Evolutionary conservation across 2,329 filamentous ascomycete species (phyloP).

Genomic region (Colletotrichum destructivum): DNA sequence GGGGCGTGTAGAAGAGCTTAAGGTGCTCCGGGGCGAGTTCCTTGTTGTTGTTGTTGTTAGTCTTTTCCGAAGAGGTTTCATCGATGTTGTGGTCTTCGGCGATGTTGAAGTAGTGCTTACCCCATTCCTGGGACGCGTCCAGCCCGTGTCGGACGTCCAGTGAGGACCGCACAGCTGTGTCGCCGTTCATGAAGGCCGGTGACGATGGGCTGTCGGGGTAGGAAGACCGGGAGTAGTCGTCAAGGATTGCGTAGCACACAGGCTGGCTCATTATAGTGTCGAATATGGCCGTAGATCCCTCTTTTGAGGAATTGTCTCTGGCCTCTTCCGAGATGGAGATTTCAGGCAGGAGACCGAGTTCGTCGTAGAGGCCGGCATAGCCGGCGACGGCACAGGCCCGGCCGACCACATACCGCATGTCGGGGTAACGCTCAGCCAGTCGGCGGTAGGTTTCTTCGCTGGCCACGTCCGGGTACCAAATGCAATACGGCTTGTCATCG

Average conservation of each 20-base stretch:
- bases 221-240: slow-evolving; percentile 53
- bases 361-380: slow-evolving; percentile 53
- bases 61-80: slow-evolving; percentile 33
- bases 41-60: slow-evolving; percentile 42
- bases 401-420: slow-evolving; percentile 56
- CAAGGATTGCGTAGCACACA: slow-evolving; percentile 52
- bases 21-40: slow-evolving; percentile 6
- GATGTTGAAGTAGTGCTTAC: slow-evolving; percentile 46
- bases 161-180: slow-evolving; percentile 51
- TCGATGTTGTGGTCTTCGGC: slow-evolving; percentile 51
- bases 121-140: slow-evolving; percentile 23
- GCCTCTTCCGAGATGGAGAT: slow-evolving; percentile 58
- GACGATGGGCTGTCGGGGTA: slow-evolving; percentile 23
- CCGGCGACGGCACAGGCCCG: slow-evolving; percentile 58
- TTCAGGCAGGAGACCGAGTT: slow-evolving; percentile 57
- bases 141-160: slow-evolving; percentile 14
- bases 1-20: slow-evolving; percentile 48
- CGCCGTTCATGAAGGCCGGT: slow-evolving; percentile 51
- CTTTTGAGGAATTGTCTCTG: slow-evolving; percentile 47
- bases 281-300: slow-evolving; percentile 48
- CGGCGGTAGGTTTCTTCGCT: slow-evolving; percentile 54
- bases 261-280: slow-evolving; percentile 50
- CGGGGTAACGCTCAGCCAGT: slow-evolving; percentile 51
- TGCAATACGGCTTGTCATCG: slow-evolving; percentile 56
- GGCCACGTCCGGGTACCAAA: slow-evolving; percentile 58